Base-by-base conservation (phyloP, 495 filamentous ascomycete species). In the Friedmanniomyces endolithicus region DNA sequence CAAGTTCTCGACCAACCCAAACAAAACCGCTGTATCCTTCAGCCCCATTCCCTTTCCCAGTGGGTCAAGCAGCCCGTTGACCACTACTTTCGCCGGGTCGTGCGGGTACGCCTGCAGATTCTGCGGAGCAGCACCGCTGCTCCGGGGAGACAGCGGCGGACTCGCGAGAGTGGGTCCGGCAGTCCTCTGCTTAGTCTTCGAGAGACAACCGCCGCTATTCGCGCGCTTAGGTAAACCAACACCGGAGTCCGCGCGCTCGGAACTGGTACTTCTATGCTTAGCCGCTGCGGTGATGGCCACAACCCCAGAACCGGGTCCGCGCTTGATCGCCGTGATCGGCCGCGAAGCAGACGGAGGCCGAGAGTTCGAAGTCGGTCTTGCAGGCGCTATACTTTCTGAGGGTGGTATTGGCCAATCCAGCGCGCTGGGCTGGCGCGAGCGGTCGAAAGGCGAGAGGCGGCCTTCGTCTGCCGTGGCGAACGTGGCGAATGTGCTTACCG, bases 381-480 rank as follows among this genome's bases (percentile, higher is more conserved):
- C 2, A n/a, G 23, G n/a, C n/a, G n/a, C n/a, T n/a, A n/a, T 14
- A n/a, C 3, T 12, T n/a, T 31, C 37, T 2, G 43, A 12, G 9
- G 54, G 41, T n/a, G 50, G 55, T 6, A 54, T 51, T 16, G 59
- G 59, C 55, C 59, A 58, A 9, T 53, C 46, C n/a, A 52, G 11
- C 3, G 22, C 40, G 23, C 24, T 47, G 16, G 11, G n/a, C 22
- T 34, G 45, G 23, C 16, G n/a, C 25, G 33, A 44, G 11, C 44
- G 20, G 9, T 74, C 75, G 27, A 41, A 25, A 9, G 55, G 51
- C 2, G 50, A 62, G 6, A 67, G 61, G 22, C 68, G 64, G 0
- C 78, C 83, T 69, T 94, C 89, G 0, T 74, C 80, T 29, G 89
- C 89, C 0, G 89, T 95, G 14, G 83, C 85, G 70, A 92, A 95